Evolutionary conservation across 768 basidiomycete genomes (phyloP).

Genomic region (Amanita polypyramis): DNA sequence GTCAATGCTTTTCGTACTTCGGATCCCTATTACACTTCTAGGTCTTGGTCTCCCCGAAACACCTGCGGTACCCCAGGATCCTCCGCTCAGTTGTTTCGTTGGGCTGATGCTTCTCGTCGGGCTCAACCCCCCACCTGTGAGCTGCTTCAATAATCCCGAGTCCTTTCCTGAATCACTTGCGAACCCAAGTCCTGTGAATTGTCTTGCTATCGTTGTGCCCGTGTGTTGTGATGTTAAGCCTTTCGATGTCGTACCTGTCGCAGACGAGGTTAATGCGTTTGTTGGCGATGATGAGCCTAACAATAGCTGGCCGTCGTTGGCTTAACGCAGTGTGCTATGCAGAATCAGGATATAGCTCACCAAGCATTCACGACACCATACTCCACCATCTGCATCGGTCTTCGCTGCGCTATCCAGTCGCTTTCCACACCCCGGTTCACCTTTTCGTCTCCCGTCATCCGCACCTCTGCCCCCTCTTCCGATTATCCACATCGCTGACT

Average conservation of each 20-base stretch:
- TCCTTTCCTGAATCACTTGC: conserved; percentile 23
- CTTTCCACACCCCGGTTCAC: conserved; percentile 73
- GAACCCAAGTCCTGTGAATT: conserved; percentile 55
- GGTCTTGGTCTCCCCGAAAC: conserved; percentile 38
- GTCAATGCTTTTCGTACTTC: conserved; percentile 49
- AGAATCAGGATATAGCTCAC: conserved; percentile 29
- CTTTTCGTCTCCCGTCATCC: conserved; percentile 35
- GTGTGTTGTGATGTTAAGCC: conserved; percentile 48
- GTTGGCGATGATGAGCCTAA: conserved; percentile 4
- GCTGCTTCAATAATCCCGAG: conserved; percentile 34
- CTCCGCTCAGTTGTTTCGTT: conserved; percentile 50
- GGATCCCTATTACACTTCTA: conserved; percentile 69
- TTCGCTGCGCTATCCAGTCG: conserved; percentile 77
- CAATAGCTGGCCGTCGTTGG: not conserved
- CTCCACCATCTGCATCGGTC: conserved; percentile 51
- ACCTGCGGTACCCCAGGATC: conserved; percentile 18
- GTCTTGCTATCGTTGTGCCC: conserved; percentile 65
- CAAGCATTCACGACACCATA: conserved; percentile 82
- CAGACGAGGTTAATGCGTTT: conserved; percentile 46
- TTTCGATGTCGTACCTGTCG: conserved; percentile 15
- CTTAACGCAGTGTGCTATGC: not conserved
- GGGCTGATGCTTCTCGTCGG: conserved; percentile 69
- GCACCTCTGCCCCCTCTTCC: conserved; percentile 17
- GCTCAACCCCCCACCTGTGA: conserved; percentile 59
- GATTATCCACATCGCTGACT: conserved; percentile 21